These are phyloP conservation scores for Gonium pectorale DNA, from an alignment of 139 green algal species.

Conservation along the genomic window DNA sequence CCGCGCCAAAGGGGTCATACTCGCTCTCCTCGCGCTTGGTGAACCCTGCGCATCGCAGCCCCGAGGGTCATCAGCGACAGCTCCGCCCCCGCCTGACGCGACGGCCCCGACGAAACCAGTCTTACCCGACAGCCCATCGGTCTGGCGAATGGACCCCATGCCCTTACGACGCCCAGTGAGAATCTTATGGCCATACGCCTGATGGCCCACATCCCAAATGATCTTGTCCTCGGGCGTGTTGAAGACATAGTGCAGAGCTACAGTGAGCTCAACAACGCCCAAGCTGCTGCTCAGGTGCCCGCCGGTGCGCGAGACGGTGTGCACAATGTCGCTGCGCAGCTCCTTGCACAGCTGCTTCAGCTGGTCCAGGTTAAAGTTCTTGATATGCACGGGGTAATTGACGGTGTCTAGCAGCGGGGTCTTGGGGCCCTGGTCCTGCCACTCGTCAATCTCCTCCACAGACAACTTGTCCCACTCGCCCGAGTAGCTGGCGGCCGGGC, in stretches of 20 bases:
- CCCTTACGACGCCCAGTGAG: constrained; percentile 89
- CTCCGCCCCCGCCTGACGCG: too few species aligned
- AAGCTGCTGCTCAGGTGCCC: constrained; percentile 95
- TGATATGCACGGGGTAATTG: constrained; percentile 98
- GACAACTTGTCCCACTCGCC: constrained; percentile 76
- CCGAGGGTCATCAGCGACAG: not conserved
- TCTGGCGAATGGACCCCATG: constrained; percentile 96
- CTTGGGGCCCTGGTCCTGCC: constrained; percentile 76
- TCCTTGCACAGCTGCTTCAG: constrained; percentile 96
- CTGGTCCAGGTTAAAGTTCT: constrained; percentile 92
- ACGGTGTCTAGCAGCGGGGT: constrained; percentile 97
- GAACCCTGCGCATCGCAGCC: constrained; percentile 81
- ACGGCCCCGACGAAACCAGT: too few species aligned
- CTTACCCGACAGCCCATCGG: constrained; percentile 89
- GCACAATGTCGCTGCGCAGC: constrained; percentile 94
- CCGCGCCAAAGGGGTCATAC: constrained; percentile 98
- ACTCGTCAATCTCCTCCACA: constrained; percentile 84
- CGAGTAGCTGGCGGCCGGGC: constrained; percentile 17
- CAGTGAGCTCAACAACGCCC: constrained; percentile 97
- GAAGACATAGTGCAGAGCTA: constrained; percentile 99
- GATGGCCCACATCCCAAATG: constrained; percentile 95
- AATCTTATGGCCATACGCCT: constrained; percentile 99
- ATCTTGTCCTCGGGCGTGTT: constrained; percentile 96
- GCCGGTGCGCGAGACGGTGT: constrained; percentile 91
- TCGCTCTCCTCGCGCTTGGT: constrained; percentile 95